These are phyloP conservation scores for Cardamine occulta DNA, from an alignment of 345 rosid species.

Conservation along the genomic window DNA sequence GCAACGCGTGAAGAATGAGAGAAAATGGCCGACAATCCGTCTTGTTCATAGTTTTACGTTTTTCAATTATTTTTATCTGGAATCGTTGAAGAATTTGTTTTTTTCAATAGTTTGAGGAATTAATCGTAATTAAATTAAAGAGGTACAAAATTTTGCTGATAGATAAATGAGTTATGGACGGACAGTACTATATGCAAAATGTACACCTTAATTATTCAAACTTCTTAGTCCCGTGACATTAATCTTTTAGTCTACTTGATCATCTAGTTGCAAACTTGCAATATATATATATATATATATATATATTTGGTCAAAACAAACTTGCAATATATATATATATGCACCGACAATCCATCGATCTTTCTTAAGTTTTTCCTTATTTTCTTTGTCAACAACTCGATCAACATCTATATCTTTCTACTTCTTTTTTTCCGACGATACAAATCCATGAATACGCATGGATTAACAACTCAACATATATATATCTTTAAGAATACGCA, in stretches of 20 bases:
- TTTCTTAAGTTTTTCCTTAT: not conserved
- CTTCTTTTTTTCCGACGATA: not conserved
- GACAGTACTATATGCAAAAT: not conserved
- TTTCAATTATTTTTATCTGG: not conserved
- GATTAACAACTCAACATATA: not conserved
- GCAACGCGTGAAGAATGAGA: not conserved
- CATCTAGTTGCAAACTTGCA: not conserved
- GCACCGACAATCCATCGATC: not conserved
- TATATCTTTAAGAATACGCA: not conserved
- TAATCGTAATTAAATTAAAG: not conserved
- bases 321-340: not conserved
- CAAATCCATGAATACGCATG: not conserved
- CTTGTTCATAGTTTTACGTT: not conserved
- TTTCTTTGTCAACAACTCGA: not conserved
- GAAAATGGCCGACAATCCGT: constrained; percentile 1
- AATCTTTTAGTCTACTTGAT: not conserved
- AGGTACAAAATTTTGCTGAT: not conserved
- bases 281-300: not conserved
- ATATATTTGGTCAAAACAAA: too few relatives aligned
- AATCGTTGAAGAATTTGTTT: not conserved
- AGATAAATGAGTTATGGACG: not conserved
- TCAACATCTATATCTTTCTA: not conserved
- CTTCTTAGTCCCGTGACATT: not conserved
- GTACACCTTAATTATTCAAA: not conserved
- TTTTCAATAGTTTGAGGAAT: not conserved